Conservation (phyloP, 805 yeast species). For the Metschnikowia picachoensis region DNA sequence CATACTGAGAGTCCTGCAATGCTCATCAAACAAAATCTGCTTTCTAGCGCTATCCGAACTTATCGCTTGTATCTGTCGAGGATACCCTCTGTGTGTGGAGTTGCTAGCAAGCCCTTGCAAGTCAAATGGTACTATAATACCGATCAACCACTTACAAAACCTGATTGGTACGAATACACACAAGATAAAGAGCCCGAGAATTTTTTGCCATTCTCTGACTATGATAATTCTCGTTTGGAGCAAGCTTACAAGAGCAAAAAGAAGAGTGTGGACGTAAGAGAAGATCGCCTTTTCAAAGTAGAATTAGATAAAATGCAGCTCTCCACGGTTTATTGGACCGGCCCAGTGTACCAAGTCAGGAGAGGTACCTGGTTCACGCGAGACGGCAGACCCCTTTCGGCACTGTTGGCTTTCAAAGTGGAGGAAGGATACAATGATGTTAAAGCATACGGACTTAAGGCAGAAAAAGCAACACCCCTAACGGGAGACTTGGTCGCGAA, state of each 20-base stretch:
- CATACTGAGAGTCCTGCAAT: no score
- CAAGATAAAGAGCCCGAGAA: slow-evolving; percentile 50
- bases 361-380: slow-evolving; percentile 80
- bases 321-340: slow-evolving; percentile 81
- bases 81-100: not conserved
- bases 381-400: slow-evolving; percentile 53
- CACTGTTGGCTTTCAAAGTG: slow-evolving; percentile 48
- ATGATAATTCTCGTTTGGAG: slow-evolving; percentile 65
- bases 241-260: slow-evolving; percentile 26
- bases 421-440: slow-evolving; percentile 51
- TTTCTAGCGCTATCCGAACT: no score
- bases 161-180: slow-evolving; percentile 52
- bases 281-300: slow-evolving; percentile 76
- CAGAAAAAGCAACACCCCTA: slow-evolving; percentile 12
- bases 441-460: slow-evolving; percentile 20
- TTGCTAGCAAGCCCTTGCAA: slow-evolving; percentile 9
- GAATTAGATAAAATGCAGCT: slow-evolving; percentile 52
- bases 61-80: not conserved
- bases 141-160: slow-evolving; percentile 69
- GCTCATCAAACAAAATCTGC: no score
- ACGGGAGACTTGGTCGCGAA: slow-evolving; percentile 17
- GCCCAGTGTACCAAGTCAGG: slow-evolving; percentile 77
- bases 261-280: slow-evolving; percentile 58
- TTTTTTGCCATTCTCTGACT: slow-evolving; percentile 62
- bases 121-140: slow-evolving; percentile 79